Base-by-base conservation (phyloP, 106 monocot genomes). In the Allium fistulosum region DNA sequence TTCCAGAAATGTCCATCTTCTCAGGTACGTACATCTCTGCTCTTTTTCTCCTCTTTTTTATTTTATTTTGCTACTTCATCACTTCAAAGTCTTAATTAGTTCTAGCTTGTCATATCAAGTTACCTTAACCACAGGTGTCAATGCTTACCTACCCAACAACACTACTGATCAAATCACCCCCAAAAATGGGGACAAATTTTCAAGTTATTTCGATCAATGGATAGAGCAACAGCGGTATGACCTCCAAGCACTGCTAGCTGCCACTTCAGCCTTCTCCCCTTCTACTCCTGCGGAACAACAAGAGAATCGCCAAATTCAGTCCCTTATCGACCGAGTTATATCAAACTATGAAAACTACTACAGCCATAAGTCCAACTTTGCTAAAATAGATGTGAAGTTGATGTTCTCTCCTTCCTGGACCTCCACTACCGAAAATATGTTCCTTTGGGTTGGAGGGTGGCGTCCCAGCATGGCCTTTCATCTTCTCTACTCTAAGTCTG, bases 361-460 rank as follows among this genome's bases (percentile, higher is more conserved):
- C 77, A 57, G 59, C 4, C 59, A 68, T 58, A 82, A 81, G 65
- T 26, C 71, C 7, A 73, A 67, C 17, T 63, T 70, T 13, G 87
- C 87, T 0, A 62, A 66, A 27, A 11, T 62, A 7, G 80, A 90
- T 74, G 78, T 94, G 6, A 51, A 66, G 2, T 72, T 55, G 7
- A 85, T 87, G 78, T 87, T 81, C 84, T 52, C 66, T 59, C 81
- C 87, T 0, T 7, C 75, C 2, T 94, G 94, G 94, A 75, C 74
- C 67, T 79, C 66, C 65, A 73, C 84, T 46, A 80, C 83, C 11
- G 90, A 90, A 82, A 75, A 78, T 14, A 68, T 81, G 62, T 83
- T 82, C 72, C 65, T 80, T 60, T 83, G 89, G 89, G 61, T 61
- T 59, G 94, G 84, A 61, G 94, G 90, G 5, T 90, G 94, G 94